Percentiles rank a stretch among this genome's conserved stretches.
Conservation (phyloP, 1,284 basidiomycete species). For the Pseudozyma thailandica region DNA sequence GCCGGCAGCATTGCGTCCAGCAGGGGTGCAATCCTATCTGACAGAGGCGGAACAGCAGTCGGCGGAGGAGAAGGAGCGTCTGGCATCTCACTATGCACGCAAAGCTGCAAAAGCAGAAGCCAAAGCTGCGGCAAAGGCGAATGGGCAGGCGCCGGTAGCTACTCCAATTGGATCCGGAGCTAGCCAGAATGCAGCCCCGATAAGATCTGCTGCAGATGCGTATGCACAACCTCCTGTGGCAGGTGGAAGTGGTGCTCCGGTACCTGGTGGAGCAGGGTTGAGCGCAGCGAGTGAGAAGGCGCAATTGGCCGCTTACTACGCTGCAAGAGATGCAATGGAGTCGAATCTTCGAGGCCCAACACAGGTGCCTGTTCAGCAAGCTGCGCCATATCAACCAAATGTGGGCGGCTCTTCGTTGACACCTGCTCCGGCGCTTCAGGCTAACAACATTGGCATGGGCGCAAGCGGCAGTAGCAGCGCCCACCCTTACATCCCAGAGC, state of each 20-base stretch:
- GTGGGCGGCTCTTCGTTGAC: too few relatives aligned
- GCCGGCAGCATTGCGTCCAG: not conserved
- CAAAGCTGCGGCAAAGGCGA: slow-evolving; percentile 15
- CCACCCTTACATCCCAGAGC: not conserved
- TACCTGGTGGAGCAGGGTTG: not conserved
- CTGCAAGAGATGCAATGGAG: slow-evolving; percentile 38
- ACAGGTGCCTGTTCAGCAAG: not conserved
- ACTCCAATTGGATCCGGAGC: not conserved
- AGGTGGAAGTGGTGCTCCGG: not conserved
- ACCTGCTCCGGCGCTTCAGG: too few relatives aligned
- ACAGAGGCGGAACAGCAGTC: slow-evolving; percentile 43
- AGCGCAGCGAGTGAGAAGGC: slow-evolving; percentile 36
- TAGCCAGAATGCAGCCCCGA: too few relatives aligned
- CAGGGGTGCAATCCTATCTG: slow-evolving; percentile 24
- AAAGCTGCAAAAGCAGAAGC: slow-evolving; percentile 41
- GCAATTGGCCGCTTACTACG: slow-evolving; percentile 48
- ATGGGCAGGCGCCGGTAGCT: not conserved
- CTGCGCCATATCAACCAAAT: not conserved
- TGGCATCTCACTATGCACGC: slow-evolving; percentile 45
- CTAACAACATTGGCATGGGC: too few relatives aligned
- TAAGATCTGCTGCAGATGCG: not conserved
- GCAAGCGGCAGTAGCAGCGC: not conserved
- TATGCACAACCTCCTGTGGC: not conserved
- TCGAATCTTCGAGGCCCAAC: slow-evolving; percentile 6
- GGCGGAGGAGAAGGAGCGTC: slow-evolving; percentile 40